Percentiles rank a stretch among this genome's conserved stretches.
phyloP scores from a whole-genome alignment of 371 early-diverging fungal genomes.

The Actinomortierella wolfii region DNA sequence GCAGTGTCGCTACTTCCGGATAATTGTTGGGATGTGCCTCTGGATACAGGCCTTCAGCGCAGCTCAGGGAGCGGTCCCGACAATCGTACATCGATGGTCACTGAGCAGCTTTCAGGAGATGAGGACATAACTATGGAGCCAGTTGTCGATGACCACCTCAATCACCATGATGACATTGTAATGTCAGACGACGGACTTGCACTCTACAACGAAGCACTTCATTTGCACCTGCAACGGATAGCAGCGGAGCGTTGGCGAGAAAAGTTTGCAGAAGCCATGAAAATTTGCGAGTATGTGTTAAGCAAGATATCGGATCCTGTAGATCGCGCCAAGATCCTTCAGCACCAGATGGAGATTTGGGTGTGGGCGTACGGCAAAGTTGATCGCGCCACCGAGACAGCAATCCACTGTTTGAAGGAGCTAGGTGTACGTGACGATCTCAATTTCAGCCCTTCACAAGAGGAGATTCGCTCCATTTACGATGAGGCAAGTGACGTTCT shows the following conservation, averaged over 20 bases:
- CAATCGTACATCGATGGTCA: background rate
- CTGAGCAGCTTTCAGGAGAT: background rate
- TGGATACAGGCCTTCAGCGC: background rate
- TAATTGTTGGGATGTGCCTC: constrained; percentile 25
- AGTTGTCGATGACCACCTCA: background rate
- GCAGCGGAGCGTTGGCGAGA: constrained; percentile 44
- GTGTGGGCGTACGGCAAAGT: constrained; percentile 34
- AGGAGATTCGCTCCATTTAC: constrained; percentile 18
- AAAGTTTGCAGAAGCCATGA: constrained; percentile 36
- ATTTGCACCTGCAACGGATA: constrained; percentile 38
- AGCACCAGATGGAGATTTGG: constrained; percentile 44
- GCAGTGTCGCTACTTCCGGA: constrained; percentile 28
- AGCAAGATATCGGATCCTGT: constrained; percentile 28
- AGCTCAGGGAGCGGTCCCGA: no score
- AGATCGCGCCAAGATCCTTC: constrained; percentile 31
- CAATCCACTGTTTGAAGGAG: constrained; percentile 31
- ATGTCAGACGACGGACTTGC: background rate
- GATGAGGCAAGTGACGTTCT: constrained; percentile 22
- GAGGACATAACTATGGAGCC: constrained; percentile 7
- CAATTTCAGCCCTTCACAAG: constrained; percentile 15
- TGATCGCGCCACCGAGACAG: constrained; percentile 11
- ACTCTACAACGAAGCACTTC: constrained; percentile 29
- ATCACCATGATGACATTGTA: background rate
- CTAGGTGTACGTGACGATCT: constrained; percentile 18
- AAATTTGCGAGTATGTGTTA: constrained; percentile 24